Conservation (phyloP, 179 eudicot species). For the Heliamphora ciliata region DNA sequence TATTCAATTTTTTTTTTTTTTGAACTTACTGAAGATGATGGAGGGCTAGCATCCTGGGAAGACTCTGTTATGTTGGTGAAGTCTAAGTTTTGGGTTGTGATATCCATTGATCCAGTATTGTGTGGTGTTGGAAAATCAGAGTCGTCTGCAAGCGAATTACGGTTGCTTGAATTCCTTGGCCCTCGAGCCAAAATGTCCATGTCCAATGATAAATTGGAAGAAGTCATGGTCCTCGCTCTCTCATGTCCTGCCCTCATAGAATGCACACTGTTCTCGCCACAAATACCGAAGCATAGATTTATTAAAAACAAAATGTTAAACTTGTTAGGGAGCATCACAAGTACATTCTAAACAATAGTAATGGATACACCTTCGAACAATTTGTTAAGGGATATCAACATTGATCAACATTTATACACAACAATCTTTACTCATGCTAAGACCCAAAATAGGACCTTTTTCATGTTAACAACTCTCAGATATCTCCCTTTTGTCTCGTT, state of each 20-base stretch:
- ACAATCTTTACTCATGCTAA: too few relatives aligned
- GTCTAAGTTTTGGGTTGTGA: constrained; percentile 24
- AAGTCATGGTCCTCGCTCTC: constrained; percentile 20
- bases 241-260: constrained; percentile 21
- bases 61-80: constrained; percentile 20
- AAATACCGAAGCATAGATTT: not conserved
- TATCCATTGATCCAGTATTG: constrained; percentile 29
- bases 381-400: too few relatives aligned
- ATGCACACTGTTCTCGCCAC: constrained; percentile 28
- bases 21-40: constrained; percentile 18
- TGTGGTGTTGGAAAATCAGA: constrained; percentile 20
- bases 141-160: constrained; percentile 29
- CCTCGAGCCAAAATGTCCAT: constrained; percentile 19
- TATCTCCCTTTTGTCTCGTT: too few relatives aligned
- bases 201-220: constrained; percentile 29
- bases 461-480: too few relatives aligned
- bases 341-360: not conserved
- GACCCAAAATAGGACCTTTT: too few relatives aligned
- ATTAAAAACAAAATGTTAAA: constrained; percentile 3
- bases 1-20: not conserved
- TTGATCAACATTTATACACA: too few relatives aligned
- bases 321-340: not conserved
- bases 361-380: not conserved
- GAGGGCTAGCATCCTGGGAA: not conserved
- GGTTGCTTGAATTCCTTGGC: constrained; percentile 18